Percentiles rank a stretch among this genome's conserved stretches.
Evolutionary conservation across 2,329 filamentous ascomycete species (phyloP).

Genomic region (Monascus ruber): DNA sequence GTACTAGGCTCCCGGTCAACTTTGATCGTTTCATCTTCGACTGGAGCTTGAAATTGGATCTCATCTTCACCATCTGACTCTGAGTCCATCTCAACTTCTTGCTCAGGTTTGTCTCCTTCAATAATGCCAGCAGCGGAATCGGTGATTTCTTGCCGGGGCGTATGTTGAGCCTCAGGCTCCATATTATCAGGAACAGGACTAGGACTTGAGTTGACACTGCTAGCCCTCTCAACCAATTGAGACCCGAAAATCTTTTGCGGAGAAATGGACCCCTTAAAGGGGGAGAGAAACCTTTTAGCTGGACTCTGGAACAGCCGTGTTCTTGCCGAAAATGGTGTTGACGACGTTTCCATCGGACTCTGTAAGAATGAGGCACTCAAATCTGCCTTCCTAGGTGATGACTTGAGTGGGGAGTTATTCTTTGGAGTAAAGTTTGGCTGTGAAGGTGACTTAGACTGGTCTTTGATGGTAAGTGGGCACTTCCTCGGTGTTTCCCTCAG

Average conservation of each 20-base stretch:
- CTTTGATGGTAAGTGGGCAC: conserved; percentile 15
- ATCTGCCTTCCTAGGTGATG: conserved; percentile 32
- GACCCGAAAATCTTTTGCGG: conserved; percentile 6
- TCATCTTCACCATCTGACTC: conserved; percentile 1
- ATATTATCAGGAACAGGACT: neutral
- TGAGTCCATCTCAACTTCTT: conserved; percentile 5
- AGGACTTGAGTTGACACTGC: neutral
- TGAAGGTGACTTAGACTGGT: conserved; percentile 9
- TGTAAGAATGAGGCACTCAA: conserved; percentile 25
- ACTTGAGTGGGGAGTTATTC: conserved; percentile 29
- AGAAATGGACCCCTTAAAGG: conserved; percentile 23
- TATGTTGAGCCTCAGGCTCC: neutral
- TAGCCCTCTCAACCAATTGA: neutral
- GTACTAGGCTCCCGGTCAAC: conserved; percentile 2
- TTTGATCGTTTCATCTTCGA: conserved; percentile 3
- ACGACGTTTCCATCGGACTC: conserved; percentile 19
- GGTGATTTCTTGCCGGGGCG: no score
- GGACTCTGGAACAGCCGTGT: conserved; percentile 32
- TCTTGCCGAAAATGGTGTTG: conserved; percentile 24
- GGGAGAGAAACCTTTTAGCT: conserved; percentile 31
- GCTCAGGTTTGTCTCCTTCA: conserved; percentile 2
- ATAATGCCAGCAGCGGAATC: neutral
- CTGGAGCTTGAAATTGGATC: neutral
- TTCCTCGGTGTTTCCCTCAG: conserved; percentile 31
- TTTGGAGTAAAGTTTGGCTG: conserved; percentile 19